Evolutionary conservation across 352 stramenopile species (phyloP).

Genomic region (Elongisporangium prolatum): DNA sequence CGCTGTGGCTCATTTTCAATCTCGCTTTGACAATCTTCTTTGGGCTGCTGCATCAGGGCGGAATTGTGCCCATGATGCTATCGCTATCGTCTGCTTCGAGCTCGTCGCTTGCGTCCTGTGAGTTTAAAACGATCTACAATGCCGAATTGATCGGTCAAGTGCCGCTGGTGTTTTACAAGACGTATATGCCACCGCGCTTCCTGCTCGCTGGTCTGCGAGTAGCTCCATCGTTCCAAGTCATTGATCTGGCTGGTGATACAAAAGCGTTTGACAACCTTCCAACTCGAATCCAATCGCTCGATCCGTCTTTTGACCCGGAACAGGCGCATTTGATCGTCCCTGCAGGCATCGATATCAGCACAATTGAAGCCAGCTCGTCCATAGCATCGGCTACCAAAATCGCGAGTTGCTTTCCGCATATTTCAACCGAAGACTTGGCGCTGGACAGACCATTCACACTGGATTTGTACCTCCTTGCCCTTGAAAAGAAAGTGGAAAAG

Average conservation of each 20-base stretch:
- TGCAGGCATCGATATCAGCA: slow-evolving; percentile 29
- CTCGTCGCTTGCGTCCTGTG: slow-evolving; percentile 15
- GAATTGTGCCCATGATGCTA: slow-evolving; percentile 56
- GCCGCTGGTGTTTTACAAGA: slow-evolving; percentile 64
- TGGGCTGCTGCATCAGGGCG: slow-evolving; percentile 66
- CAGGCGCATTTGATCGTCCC: slow-evolving; percentile 34
- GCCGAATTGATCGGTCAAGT: slow-evolving; percentile 5
- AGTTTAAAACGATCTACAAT: slow-evolving; percentile 18
- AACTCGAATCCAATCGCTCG: slow-evolving; percentile 4
- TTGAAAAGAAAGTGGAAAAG: neutral
- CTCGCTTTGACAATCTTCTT: slow-evolving; percentile 49
- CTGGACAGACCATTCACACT: slow-evolving; percentile 36
- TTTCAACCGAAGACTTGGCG: slow-evolving; percentile 56
- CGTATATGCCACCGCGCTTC: slow-evolving; percentile 81
- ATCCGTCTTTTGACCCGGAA: neutral
- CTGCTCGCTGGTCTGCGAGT: slow-evolving; percentile 28
- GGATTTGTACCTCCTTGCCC: slow-evolving; percentile 28
- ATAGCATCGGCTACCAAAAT: slow-evolving; percentile 10
- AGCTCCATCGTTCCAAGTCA: slow-evolving; percentile 26
- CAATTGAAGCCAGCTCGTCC: slow-evolving; percentile 10
- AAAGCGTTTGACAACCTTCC: slow-evolving; percentile 10
- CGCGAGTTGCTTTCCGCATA: slow-evolving; percentile 45
- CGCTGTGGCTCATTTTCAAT: slow-evolving; percentile 59
- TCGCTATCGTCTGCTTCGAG: slow-evolving; percentile 16
- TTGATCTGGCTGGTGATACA: slow-evolving; percentile 42